Evolutionary conservation across 108 stramenopile species (phyloP), one percentile per base, ranked within the genome.

Genomic region (Pseudonitzschia delicatissima): DNA sequence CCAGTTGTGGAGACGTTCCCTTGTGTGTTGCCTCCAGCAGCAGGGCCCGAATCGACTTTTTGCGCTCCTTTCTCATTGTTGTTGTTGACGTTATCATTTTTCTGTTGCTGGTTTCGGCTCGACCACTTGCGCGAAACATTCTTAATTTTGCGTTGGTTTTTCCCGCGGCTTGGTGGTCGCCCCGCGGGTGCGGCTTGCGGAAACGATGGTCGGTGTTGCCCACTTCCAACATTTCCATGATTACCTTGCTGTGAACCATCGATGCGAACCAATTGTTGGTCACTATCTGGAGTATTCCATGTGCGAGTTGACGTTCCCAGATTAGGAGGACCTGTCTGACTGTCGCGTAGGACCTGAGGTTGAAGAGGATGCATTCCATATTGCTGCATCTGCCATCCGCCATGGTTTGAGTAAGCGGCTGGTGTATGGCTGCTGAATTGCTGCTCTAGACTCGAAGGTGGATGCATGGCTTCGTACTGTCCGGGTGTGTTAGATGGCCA

Each of bases 151-250:
- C 42, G 64, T 27, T 44, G 53, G 37, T 76, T 76, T 26, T 61
- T 76, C n/a, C 55, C 68, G 7, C 68, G 57, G 36, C 60, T 61
- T 25, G 60, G 60, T 40, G 60, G 60, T 66, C 48, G 66, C 31
- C 33, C 48, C 3, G 20, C 34, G 21, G 66, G 36, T 28, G 64
- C 6, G 31, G 33, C 57, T n/a, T n/a, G n/a, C n/a, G n/a, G n/a
- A 21, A 35, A 51, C 45, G 52, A 28, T 59, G 51, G 31, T 29
- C 20, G 29, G 34, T 18, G 51, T 31, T 64, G 63, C 28, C 18
- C 27, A 39, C 5, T 26, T 5, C 27, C 31, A 48, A 64, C 23
- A 39, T 58, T 66, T 15, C 45, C n/a, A 15, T 39, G 33, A 15
- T 29, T 25, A 34, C 57, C 59, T 57, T 37, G 37, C 39, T 37